A percentile compares a stretch with the other conserved stretches of the same genome.
phyloP scores from a whole-genome alignment of 2,329 filamentous ascomycete genomes.

The Fusarium sp. region DNA sequence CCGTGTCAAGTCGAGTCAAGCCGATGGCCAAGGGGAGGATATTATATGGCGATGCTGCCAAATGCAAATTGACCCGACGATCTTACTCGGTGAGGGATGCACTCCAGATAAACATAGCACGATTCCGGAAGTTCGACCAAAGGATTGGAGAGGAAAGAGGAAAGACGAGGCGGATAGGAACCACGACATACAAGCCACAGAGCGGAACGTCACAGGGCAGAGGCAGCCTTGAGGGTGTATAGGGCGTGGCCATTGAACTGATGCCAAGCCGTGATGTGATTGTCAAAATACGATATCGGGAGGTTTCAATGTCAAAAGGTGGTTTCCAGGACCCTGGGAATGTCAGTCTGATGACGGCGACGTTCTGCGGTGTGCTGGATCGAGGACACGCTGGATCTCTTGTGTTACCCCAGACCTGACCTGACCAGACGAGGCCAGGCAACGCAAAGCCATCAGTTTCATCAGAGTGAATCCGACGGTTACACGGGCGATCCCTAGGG shows the following conservation, averaged over 20 bases:
- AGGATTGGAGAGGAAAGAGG: conserved; percentile 6
- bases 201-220: not conserved
- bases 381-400: conserved; percentile 37
- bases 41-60: conserved; percentile 1
- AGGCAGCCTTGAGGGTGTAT: not conserved
- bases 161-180: conserved; percentile 6
- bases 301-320: not conserved
- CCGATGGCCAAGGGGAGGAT: not conserved
- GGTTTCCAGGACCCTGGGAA: conserved; percentile 18
- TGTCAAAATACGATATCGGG: conserved; percentile 5
- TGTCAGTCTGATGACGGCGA: conserved; percentile 21
- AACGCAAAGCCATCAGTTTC: not conserved
- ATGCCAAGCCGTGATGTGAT: not conserved
- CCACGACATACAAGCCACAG: conserved; percentile 7
- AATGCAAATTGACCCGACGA: conserved; percentile 7
- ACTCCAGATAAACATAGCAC: not conserved
- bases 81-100: conserved; percentile 2
- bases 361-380: conserved; percentile 37
- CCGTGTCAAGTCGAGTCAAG: not conserved
- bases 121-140: not conserved
- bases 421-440: not conserved
- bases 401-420: conserved; percentile 27
- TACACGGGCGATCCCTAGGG: conserved; percentile 7
- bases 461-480: conserved; percentile 14
- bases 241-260: not conserved